These are phyloP conservation scores for Sporodiniella umbellata DNA, from an alignment of 371 early-diverging fungal genomes.

Conservation along the genomic window DNA sequence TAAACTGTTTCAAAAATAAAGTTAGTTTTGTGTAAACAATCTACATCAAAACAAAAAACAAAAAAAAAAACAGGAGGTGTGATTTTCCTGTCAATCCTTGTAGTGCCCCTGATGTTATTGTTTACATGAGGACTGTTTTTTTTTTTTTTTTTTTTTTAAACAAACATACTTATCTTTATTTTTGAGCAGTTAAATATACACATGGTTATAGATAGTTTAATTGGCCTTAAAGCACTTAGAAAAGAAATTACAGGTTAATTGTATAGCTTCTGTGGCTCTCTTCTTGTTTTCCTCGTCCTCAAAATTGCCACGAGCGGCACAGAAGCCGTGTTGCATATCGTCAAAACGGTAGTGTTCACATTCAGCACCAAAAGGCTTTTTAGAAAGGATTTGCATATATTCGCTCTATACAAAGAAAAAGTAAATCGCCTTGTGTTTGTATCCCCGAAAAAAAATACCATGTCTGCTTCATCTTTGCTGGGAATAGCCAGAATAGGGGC, in stretches of 20 bases:
- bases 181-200: not conserved
- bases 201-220: not conserved
- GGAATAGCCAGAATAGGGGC: constrained; percentile 62
- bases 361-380: constrained; percentile 56
- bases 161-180: not conserved
- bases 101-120: no score
- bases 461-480: constrained; percentile 62
- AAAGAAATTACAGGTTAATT: constrained; percentile 52
- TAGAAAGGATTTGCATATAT: constrained; percentile 42
- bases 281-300: constrained; percentile 41
- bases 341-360: constrained; percentile 59
- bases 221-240: constrained; percentile 16
- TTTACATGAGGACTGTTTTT: not conserved
- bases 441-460: constrained; percentile 20
- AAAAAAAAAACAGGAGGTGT: not conserved
- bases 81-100: no score
- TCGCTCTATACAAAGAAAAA: constrained; percentile 22
- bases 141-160: not conserved
- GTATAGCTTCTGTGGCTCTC: constrained; percentile 52
- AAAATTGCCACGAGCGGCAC: constrained; percentile 67
- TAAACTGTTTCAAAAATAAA: no score
- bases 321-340: constrained; percentile 71
- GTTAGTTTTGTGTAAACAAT: not conserved
- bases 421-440: not conserved
- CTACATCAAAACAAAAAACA: not conserved